Conservation (phyloP, 2,329 filamentous ascomycete species). For the Verticillium nubilum region DNA sequence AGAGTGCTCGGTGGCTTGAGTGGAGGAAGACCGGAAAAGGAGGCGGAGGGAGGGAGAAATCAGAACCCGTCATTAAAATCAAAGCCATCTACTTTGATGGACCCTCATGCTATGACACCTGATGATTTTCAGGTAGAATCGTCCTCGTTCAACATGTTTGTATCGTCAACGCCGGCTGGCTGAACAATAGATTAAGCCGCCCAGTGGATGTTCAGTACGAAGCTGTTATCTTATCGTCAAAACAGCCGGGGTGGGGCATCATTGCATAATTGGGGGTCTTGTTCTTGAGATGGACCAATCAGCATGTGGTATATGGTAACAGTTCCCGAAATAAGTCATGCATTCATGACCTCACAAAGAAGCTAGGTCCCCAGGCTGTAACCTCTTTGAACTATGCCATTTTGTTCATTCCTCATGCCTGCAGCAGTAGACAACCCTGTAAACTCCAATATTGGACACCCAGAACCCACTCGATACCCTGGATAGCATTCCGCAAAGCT, state of each 20-base stretch:
- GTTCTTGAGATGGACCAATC: background rate
- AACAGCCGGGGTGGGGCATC: background rate
- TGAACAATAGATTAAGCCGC: background rate
- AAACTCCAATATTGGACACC: background rate
- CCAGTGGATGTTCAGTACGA: background rate
- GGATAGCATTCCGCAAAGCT: background rate
- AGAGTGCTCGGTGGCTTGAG: too few species aligned
- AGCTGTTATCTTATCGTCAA: background rate
- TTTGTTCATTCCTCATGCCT: background rate
- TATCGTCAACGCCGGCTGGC: background rate
- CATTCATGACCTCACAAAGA: background rate
- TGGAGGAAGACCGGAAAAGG: too few species aligned
- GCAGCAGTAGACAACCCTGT: background rate
- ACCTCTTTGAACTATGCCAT: background rate
- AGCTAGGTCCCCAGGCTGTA: background rate
- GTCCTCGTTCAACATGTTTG: background rate
- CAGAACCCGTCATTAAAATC: too few species aligned
- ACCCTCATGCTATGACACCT: too few species aligned
- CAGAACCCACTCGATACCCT: background rate
- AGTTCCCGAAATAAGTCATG: background rate
- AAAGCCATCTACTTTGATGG: too few species aligned
- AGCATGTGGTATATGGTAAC: background rate
- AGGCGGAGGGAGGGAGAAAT: too few species aligned
- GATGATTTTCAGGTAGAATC: too few species aligned
- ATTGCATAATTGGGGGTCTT: background rate